Conservation (phyloP, 139 green algal species). For the Desmodesmus armatus region DNA sequence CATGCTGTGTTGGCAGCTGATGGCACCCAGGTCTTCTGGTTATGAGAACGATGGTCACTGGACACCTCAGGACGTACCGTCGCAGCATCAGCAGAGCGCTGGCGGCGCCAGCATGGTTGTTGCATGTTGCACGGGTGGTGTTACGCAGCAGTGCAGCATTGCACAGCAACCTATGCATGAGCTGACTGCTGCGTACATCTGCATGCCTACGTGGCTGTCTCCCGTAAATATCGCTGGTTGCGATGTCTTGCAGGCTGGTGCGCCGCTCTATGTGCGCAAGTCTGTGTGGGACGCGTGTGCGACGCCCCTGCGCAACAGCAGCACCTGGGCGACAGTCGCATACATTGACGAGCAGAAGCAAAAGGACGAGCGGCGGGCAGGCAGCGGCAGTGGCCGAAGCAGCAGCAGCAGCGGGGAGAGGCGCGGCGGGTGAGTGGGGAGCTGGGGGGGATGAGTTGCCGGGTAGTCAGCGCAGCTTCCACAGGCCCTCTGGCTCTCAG, state of each 20-base stretch:
- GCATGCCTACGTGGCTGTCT: too few species aligned
- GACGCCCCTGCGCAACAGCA: slow-evolving; percentile 29
- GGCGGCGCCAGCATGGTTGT: not conserved
- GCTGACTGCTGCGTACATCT: not conserved
- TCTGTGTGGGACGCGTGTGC: slow-evolving; percentile 59
- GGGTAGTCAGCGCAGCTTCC: not conserved
- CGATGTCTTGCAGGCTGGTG: slow-evolving; percentile 48
- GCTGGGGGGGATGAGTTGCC: too few species aligned
- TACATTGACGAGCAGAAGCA: slow-evolving; percentile 32
- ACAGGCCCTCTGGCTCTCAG: not conserved
- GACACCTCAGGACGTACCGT: not conserved
- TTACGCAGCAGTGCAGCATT: not conserved
- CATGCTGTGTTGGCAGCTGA: too few species aligned
- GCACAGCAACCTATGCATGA: not conserved
- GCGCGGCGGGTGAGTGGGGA: slow-evolving; percentile 29
- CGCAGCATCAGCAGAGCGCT: not conserved
- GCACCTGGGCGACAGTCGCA: slow-evolving; percentile 38
- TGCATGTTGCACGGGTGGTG: not conserved
- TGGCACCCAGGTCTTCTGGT: too few species aligned
- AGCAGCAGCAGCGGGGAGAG: not conserved
- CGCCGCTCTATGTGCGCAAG: slow-evolving; percentile 65
- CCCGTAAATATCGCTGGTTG: too few species aligned
- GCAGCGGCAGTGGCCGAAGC: too few species aligned
- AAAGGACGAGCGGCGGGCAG: too few species aligned
- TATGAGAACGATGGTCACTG: too few species aligned